phyloP scores from a whole-genome alignment of 306 rosid species.

The Rosa multiflora region DNA sequence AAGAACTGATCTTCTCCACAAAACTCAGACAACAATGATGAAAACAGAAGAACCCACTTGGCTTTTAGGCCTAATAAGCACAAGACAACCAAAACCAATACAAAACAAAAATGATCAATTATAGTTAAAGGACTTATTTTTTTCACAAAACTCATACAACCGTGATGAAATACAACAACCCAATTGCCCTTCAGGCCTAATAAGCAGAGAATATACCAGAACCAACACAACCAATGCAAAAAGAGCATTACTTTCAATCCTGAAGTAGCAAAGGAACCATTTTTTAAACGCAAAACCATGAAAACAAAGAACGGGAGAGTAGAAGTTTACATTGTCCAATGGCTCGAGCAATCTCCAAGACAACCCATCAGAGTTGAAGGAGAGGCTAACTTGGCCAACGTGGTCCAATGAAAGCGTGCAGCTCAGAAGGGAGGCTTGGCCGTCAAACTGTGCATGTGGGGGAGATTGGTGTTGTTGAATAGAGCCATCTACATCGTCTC shows the following conservation, averaged over 20 bases:
- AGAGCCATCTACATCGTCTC: conserved; percentile 20
- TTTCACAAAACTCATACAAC: neutral
- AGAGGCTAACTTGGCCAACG: conserved; percentile 58
- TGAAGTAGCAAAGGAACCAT: neutral
- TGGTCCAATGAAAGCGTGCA: conserved; percentile 60
- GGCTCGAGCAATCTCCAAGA: conserved; percentile 58
- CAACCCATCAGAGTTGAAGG: conserved; percentile 56
- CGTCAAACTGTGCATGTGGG: conserved; percentile 23
- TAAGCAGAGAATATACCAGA: neutral
- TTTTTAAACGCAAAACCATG: no score
- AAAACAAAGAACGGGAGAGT: neutral
- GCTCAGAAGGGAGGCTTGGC: conserved; percentile 36
- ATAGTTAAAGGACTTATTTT: neutral
- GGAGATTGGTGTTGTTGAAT: conserved; percentile 22
- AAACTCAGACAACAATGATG: neutral
- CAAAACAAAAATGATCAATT: neutral
- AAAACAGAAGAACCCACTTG: neutral
- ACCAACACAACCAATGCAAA: neutral
- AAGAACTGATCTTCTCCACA: neutral
- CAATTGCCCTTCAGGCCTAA: neutral
- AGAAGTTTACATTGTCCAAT: conserved; percentile 39
- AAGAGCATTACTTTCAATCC: conserved; percentile 5
- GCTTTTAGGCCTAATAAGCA: neutral
- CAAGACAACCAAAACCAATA: neutral
- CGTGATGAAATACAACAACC: neutral